Evolutionary conservation across 495 filamentous ascomycete species (phyloP).

Genomic region (Sabuloglossum arenarium): DNA sequence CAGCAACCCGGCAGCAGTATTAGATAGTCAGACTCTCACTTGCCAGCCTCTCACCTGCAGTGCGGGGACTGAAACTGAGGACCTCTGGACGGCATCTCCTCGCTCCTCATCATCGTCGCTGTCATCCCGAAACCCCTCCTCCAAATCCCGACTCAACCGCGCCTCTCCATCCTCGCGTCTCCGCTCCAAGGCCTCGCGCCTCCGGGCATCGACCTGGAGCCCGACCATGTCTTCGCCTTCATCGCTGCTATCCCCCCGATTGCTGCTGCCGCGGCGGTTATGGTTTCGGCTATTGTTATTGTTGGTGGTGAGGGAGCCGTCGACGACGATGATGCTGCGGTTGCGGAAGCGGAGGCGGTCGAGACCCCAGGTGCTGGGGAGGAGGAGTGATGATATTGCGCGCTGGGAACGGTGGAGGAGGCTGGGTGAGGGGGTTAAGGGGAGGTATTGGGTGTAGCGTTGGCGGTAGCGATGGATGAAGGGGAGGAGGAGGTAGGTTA

Average conservation of each 20-base stretch:
- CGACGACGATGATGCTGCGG: slow-evolving; percentile 34
- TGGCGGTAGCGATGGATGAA: slow-evolving; percentile 54
- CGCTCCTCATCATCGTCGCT: slow-evolving; percentile 42
- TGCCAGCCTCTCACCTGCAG: too few relatives aligned
- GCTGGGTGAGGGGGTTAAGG: slow-evolving; percentile 6
- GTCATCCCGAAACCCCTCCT: slow-evolving; percentile 68
- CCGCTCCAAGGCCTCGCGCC: slow-evolving; percentile 29
- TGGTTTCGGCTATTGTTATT: too few relatives aligned
- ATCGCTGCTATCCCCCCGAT: slow-evolving; percentile 27
- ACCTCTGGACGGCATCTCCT: background rate
- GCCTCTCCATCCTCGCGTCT: slow-evolving; percentile 13
- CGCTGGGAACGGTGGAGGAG: background rate
- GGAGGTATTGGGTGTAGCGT: slow-evolving; percentile 37
- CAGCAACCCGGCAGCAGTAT: too few relatives aligned
- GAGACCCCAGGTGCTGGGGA: background rate
- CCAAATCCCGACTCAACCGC: slow-evolving; percentile 61
- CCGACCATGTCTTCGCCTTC: slow-evolving; percentile 44
- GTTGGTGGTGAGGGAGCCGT: too few relatives aligned
- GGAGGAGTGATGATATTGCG: background rate
- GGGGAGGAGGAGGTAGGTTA: slow-evolving; percentile 51
- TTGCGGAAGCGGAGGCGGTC: background rate
- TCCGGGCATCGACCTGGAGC: slow-evolving; percentile 28
- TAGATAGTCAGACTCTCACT: too few relatives aligned
- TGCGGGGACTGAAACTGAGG: too few relatives aligned
- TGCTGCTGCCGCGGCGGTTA: slow-evolving; percentile 51